phyloP scores from a whole-genome alignment of 2,329 filamentous ascomycete species.

The Rhynchosporium agropyri region DNA sequence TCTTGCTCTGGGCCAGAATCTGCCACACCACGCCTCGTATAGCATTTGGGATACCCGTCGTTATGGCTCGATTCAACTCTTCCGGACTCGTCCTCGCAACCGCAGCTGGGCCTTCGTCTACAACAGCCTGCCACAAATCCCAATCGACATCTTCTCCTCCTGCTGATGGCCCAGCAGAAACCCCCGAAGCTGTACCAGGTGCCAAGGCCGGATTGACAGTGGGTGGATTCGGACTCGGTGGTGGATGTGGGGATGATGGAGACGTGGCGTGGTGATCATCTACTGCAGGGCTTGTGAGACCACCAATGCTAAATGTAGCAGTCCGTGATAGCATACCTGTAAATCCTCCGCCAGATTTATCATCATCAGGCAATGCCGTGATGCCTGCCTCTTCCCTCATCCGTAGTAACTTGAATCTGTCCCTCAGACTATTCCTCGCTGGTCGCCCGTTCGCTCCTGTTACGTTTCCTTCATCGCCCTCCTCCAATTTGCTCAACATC shows the following conservation, averaged over 20 bases:
- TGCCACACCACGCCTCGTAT: slow-evolving; percentile 99
- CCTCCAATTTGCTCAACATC: slow-evolving; percentile 75
- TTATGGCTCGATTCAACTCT: slow-evolving; percentile 87
- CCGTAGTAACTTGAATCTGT: slow-evolving; percentile 77
- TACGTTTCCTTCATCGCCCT: slow-evolving; percentile 69
- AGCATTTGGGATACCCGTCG: slow-evolving; percentile 88
- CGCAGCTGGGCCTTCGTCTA: slow-evolving; percentile 89
- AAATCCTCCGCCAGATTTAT: slow-evolving; percentile 42
- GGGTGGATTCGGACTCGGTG: slow-evolving; percentile 46
- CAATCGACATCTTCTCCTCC: slow-evolving; percentile 85
- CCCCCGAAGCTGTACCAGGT: slow-evolving; percentile 83
- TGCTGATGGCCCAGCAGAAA: slow-evolving; percentile 73
- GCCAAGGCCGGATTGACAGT: slow-evolving; percentile 61
- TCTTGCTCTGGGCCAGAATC: slow-evolving; percentile 93
- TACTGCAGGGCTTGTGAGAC: slow-evolving; percentile 48
- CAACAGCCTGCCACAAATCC: slow-evolving; percentile 96
- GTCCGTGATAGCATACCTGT: slow-evolving; percentile 47
- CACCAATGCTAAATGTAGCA: slow-evolving; percentile 46
- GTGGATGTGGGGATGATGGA: slow-evolving; percentile 40
- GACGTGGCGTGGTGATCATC: slow-evolving; percentile 49
- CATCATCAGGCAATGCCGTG: slow-evolving; percentile 54
- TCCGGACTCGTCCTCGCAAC: slow-evolving; percentile 86
- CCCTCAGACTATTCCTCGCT: slow-evolving; percentile 67
- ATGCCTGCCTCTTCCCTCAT: slow-evolving; percentile 73
- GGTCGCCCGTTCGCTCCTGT: slow-evolving; percentile 50